Evolutionary conservation across 2,329 filamentous ascomycete species (phyloP), one percentile per base, ranked within the genome.

Genomic region (Aspergillus terreus): DNA sequence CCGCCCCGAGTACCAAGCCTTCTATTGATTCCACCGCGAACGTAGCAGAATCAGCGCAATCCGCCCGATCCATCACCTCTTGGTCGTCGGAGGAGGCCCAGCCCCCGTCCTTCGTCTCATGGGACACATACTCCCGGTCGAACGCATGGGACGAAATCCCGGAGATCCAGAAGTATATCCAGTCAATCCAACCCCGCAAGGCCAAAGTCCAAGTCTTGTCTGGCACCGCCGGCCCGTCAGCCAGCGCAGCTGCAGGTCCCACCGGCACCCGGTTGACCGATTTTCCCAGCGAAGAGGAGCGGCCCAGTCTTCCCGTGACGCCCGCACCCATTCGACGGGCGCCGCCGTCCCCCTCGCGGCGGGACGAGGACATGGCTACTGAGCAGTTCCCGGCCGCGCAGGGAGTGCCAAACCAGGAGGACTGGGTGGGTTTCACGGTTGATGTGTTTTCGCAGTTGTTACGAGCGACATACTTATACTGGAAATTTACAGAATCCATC

Each of bases 141-240:
- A 99, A 97, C 70, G 92, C 90, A 14, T 99, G 94, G 94, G 94
- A 99, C 63, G 88, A 90, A 48, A 82, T 95, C 47, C 88, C 89
- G 11, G 87, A 90, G 58, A 99, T 99, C 62, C 85, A 90, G 63
- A 82, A 83, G 57, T 99, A 96, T 67, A 88, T 97, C 49, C 88
- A 89, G 57, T 80, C 83, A 48, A 76, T 95, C 50, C 84, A 85
- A 67, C 79, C 82, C 64, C 80, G 78, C 51, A 78, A 76, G 53
- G 78, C 69, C 47, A 77, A 75, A 56, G 60, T 72, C 40, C 72
- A 78, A 54, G 71, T 75, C n/a, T 51, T 71, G 41, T 58, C 62
- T 2, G 59, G 61, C 3, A 43, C 51, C 6, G 38, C 53, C 35
- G 53, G 54, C 21, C 49, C 55, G 19, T 27, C 44, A 4, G 30